Conservation (phyloP, 129 eudicot genomes). For the Tanacetum coccineum region DNA sequence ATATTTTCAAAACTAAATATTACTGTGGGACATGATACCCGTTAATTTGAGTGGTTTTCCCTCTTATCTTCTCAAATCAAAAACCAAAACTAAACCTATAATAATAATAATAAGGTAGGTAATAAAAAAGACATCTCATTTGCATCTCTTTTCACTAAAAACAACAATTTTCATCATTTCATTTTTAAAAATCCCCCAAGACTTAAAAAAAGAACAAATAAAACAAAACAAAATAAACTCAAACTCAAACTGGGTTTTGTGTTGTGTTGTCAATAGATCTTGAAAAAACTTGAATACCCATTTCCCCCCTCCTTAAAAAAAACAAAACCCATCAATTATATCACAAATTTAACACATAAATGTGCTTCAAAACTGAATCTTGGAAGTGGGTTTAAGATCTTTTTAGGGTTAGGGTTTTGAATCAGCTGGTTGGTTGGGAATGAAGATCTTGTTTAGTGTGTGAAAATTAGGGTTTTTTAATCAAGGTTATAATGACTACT, state of each 20-base stretch:
- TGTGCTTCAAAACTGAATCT: too few species aligned
- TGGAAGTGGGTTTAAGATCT: slow-evolving; percentile 33
- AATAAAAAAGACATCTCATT: slow-evolving; percentile 31
- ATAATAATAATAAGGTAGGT: slow-evolving; percentile 23
- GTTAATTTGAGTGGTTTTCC: slow-evolving; percentile 33
- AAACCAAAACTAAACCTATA: not conserved
- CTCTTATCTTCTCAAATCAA: slow-evolving; percentile 22
- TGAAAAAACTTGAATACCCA: slow-evolving; percentile 27
- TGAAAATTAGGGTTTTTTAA: slow-evolving; percentile 35
- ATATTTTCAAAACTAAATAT: not conserved
- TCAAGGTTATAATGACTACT: slow-evolving; percentile 41
- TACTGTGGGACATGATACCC: slow-evolving; percentile 25
- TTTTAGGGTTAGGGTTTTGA: not conserved
- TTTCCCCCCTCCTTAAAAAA: not conserved
- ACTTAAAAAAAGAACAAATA: not conserved
- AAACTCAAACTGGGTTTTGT: not conserved
- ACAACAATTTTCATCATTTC: not conserved
- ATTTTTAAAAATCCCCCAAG: not conserved
- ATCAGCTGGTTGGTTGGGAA: too few species aligned
- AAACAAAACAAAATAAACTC: not conserved
- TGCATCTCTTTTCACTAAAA: not conserved
- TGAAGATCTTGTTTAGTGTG: too few species aligned
- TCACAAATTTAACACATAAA: too few species aligned
- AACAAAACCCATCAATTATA: too few species aligned
- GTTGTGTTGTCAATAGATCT: slow-evolving; percentile 25